Evolutionary conservation across 2,329 filamentous ascomycete species (phyloP).

Genomic region (Knoxdaviesia capensis): DNA sequence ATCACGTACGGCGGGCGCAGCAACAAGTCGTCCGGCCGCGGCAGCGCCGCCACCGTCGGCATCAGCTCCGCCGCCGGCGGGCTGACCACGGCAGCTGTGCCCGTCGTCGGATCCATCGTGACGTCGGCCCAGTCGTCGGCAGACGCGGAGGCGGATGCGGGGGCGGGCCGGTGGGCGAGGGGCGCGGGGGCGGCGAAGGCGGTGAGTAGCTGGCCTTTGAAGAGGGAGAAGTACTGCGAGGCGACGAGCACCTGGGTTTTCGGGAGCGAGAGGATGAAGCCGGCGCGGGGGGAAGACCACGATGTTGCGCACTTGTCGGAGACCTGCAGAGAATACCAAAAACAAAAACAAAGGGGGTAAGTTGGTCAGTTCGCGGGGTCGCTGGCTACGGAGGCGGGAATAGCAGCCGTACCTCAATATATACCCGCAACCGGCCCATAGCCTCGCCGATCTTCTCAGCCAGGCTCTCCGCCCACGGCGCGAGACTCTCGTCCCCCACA

Average conservation of each 20-base stretch:
- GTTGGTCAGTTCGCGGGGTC: no score
- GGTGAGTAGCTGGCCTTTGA: constrained; percentile 14
- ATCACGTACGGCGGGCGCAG: constrained; percentile 26
- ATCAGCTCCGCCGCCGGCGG: constrained; percentile 14
- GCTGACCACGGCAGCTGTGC: background rate
- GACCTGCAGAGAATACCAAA: no score
- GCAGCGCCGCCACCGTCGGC: constrained; percentile 18
- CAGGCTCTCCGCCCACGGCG: constrained; percentile 20
- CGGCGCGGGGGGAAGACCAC: constrained; percentile 16
- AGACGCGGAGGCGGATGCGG: constrained; percentile 1
- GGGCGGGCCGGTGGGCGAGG: background rate
- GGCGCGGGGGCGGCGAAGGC: constrained; percentile 12
- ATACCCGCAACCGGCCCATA: constrained; percentile 12
- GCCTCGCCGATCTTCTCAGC: constrained; percentile 14
- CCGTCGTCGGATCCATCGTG: constrained; percentile 6
- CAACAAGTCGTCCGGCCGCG: constrained; percentile 26
- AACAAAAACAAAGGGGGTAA: no score
- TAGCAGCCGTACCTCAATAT: constrained; percentile 14
- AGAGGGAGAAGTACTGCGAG: constrained; percentile 14
- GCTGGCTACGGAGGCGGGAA: no score
- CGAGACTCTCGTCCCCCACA: constrained; percentile 19
- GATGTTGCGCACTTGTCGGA: constrained; percentile 12
- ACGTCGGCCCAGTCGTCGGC: constrained; percentile 25
- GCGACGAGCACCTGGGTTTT: constrained; percentile 12
- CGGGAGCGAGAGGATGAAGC: constrained; percentile 19